A percentile compares a stretch with the other conserved stretches of the same genome.
phyloP scores from a whole-genome alignment of 441 rosid genomes.

The Bocquillonia castaneifolia region DNA sequence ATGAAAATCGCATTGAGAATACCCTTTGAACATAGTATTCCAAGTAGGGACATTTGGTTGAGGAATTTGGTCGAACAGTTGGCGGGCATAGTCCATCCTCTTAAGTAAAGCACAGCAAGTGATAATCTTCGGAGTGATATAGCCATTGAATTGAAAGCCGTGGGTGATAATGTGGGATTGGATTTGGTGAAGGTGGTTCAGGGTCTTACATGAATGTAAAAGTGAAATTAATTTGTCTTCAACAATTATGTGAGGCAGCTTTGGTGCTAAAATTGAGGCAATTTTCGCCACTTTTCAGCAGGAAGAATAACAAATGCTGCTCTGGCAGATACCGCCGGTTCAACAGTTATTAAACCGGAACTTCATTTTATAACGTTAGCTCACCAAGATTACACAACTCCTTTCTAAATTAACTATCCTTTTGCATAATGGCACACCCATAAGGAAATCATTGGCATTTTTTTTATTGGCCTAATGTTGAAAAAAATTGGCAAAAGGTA shows the following conservation, averaged over 20 bases:
- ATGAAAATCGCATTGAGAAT: conserved; percentile 28
- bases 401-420: no score
- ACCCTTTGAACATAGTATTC: conserved; percentile 63
- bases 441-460: no score
- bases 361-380: no score
- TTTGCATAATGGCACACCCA: no score
- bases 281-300: conserved; percentile 39
- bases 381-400: no score
- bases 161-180: conserved; percentile 41
- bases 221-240: conserved; percentile 48
- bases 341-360: no score
- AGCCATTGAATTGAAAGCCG: conserved; percentile 40
- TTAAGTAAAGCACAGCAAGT: conserved; percentile 18
- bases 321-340: no score
- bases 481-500: no score
- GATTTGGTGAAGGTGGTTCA: conserved; percentile 45
- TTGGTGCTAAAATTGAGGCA: conserved; percentile 17
- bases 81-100: conserved; percentile 41
- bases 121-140: conserved; percentile 43
- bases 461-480: no score
- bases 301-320: no score
- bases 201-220: conserved; percentile 51
- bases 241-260: conserved; percentile 35
- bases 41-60: conserved; percentile 40
- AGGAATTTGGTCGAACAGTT: conserved; percentile 53